Conservation (phyloP, 73 alveolate species). For the Paramecium bursaria region DNA sequence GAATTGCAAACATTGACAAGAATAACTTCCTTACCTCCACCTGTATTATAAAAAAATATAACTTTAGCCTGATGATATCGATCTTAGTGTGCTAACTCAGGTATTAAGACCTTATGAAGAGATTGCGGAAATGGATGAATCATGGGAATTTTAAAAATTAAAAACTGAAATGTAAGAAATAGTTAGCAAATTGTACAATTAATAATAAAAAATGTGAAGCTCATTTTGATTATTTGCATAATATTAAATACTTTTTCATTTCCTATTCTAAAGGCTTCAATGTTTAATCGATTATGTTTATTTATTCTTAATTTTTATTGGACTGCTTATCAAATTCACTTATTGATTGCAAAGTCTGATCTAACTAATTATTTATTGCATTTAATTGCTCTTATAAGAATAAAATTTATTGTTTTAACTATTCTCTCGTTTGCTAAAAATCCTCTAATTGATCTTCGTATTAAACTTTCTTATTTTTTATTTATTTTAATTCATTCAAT, state of each 20-base stretch:
- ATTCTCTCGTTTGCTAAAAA: slow-evolving; percentile 44
- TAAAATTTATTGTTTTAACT: neutral
- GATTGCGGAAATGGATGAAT: slow-evolving; percentile 37
- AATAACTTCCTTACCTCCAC: slow-evolving; percentile 27
- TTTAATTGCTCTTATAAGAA: slow-evolving; percentile 15
- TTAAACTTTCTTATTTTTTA: neutral
- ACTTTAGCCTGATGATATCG: slow-evolving; percentile 39
- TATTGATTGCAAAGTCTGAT: slow-evolving; percentile 25
- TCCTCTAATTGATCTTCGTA: neutral
- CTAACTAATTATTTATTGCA: neutral
- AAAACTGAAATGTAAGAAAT: slow-evolving; percentile 56
- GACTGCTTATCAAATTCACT: neutral
- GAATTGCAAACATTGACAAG: slow-evolving; percentile 10
- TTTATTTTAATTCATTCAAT: slow-evolving; percentile 10
- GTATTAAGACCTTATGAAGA: slow-evolving; percentile 36
- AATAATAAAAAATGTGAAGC: neutral
- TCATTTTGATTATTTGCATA: neutral
- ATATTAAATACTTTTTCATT: slow-evolving; percentile 51
- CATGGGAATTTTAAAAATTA: slow-evolving; percentile 55
- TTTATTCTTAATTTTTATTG: slow-evolving; percentile 45
- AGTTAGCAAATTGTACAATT: slow-evolving; percentile 19
- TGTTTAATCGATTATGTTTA: slow-evolving; percentile 61
- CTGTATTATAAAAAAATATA: slow-evolving; percentile 29
- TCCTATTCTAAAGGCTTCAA: slow-evolving; percentile 48
- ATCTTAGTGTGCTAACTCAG: slow-evolving; percentile 24